Evolutionary conservation across 176 grass and related monocot species (phyloP).

Genomic region (Puccinellia tenuiflora): DNA sequence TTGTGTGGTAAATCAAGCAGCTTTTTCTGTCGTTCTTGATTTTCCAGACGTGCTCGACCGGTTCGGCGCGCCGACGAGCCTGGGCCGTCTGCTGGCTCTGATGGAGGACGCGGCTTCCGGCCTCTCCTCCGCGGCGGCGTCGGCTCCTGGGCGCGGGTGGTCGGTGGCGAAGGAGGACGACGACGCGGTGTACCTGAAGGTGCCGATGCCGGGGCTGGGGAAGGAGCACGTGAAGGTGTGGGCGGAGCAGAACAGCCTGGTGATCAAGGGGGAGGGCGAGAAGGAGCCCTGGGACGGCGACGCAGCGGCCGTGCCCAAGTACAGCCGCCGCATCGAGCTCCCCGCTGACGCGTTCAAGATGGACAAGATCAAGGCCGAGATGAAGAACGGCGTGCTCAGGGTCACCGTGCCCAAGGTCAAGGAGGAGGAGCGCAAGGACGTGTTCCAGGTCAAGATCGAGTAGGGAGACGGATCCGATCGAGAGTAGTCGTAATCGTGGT

Average conservation of each 20-base stretch:
- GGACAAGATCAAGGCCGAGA: slow-evolving; percentile 91
- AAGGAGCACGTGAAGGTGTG: slow-evolving; percentile 21
- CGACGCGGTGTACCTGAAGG: not conserved
- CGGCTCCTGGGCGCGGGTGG: no score
- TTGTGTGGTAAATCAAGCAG: not conserved
- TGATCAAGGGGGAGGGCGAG: slow-evolving; percentile 60
- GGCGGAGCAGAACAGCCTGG: slow-evolving; percentile 34
- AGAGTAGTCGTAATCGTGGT: no score
- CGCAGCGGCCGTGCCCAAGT: no score
- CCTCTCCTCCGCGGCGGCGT: no score
- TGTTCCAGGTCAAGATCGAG: no score
- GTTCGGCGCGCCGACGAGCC: slow-evolving; percentile 21
- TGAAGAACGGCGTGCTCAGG: slow-evolving; percentile 96
- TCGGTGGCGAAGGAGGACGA: not conserved
- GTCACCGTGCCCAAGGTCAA: no score
- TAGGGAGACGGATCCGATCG: no score
- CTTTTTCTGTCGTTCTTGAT: not conserved
- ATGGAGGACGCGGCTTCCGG: slow-evolving; percentile 38
- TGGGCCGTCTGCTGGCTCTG: slow-evolving; percentile 23
- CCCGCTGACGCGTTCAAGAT: no score
- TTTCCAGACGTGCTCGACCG: slow-evolving; percentile 24
- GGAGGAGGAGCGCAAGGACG: no score
- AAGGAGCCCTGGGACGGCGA: slow-evolving; percentile 29
- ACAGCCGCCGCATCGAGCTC: no score
- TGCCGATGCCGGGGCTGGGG: not conserved